Base-by-base conservation (phyloP, 768 basidiomycete species). In the Gymnopilus junonius region DNA sequence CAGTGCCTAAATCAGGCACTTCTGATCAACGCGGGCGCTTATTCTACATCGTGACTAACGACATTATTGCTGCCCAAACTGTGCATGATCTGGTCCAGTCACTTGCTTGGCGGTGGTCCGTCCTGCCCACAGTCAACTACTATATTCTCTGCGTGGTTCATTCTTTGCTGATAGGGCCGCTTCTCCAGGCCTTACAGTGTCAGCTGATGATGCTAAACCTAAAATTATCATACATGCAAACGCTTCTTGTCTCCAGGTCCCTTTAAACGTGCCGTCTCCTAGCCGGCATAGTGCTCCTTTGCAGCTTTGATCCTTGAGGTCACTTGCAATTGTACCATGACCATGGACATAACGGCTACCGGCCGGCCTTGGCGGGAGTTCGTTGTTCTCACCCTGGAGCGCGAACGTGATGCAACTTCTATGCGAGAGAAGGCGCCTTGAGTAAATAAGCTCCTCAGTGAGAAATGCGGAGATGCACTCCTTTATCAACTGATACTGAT, bases 181-280 rank as follows among this genome's bases (percentile, higher is more conserved):
- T 46, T 46, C 45, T 27, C 31, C 31, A 51, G 48, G 8, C 31
- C 20, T 8, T n/a, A 51, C 48, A 11, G 17, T 31, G 48, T 51
- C 48, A 51, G 48, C 48, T 51, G 48, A 51, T 51, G 48, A 51
- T 51, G 48, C 48, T 32, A n/a, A 32, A 17, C 48, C 48, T 51
- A 51, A 51, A 51, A 51, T 46, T 51, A 51, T 50, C 46, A 50
- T 51, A 31, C 15, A 8, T 14, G n/a, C 29, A 17, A 51, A 51
- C 32, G 48, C 48, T 51, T 31, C 48, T 29, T 51, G 29, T 51
- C 48, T 51, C 48, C 48, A 31, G 29, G 29, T 51, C 15, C 48
- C 46, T 14, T 12, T 29, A 8, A 51, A 29, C 48, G 17, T 17
- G 48, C 48, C 48, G 48, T 29, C 17, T 51, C 29, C 48, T 29